A percentile compares a stretch with the other conserved stretches of the same genome.
Evolutionary conservation across 345 rosid genomes (phyloP).

Genomic region (Citrus sp.): DNA sequence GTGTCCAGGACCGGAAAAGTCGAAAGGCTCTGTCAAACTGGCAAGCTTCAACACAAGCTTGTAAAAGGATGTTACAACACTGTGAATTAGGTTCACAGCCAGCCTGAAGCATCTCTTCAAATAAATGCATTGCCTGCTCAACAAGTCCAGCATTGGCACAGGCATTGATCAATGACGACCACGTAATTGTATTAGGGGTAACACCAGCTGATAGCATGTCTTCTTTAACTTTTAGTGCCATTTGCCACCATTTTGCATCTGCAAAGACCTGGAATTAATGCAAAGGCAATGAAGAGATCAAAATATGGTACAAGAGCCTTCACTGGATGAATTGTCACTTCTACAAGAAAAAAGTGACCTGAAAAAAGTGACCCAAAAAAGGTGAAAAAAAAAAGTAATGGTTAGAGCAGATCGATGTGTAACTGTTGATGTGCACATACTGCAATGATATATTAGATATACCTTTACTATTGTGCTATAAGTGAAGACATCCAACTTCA

Average conservation of each 20-base stretch:
- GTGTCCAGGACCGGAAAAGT: constrained; percentile 69
- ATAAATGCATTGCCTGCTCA: constrained; percentile 68
- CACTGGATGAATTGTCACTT: neutral
- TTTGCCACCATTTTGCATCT: constrained; percentile 87
- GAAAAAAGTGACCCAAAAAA: no score
- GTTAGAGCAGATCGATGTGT: constrained; percentile 1
- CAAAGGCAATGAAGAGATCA: constrained; percentile 1
- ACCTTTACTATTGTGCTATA: constrained; percentile 94
- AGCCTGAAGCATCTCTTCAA: constrained; percentile 80
- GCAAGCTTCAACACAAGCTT: constrained; percentile 87
- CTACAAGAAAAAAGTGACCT: neutral
- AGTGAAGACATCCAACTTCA: constrained; percentile 84
- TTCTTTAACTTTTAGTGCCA: constrained; percentile 79
- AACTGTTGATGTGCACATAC: neutral
- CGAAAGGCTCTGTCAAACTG: constrained; percentile 95
- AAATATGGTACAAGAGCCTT: neutral
- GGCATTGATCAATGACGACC: constrained; percentile 93
- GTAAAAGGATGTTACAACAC: constrained; percentile 79
- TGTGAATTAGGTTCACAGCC: constrained; percentile 84
- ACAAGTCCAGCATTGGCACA: constrained; percentile 89
- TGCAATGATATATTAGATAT: constrained; percentile 14
- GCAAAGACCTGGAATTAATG: constrained; percentile 61
- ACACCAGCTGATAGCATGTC: constrained; percentile 80
- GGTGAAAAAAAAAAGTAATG: neutral
- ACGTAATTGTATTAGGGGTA: constrained; percentile 65